Evolutionary conservation across 129 eudicot species (phyloP).

Genomic region (sunflower (Helianthus annuus)): DNA sequence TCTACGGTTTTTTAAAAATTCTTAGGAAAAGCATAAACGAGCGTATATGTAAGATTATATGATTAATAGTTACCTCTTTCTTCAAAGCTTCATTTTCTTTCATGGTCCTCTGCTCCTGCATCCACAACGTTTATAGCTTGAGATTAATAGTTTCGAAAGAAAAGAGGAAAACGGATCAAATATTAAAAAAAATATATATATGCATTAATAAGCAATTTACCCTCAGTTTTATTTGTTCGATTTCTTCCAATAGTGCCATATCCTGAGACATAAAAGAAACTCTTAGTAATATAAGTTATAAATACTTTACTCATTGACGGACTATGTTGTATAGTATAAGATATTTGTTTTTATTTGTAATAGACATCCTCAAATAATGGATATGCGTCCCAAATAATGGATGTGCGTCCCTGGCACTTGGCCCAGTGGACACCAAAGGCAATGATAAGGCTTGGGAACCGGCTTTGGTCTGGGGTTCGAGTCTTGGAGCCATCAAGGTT

Average conservation of each 20-base stretch:
- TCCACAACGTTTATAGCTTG: not conserved
- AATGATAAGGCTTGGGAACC: too few relatives aligned
- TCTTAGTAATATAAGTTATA: not conserved
- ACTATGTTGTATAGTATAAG: too few relatives aligned
- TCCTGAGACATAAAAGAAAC: constrained; percentile 24
- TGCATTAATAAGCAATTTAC: constrained; percentile 28
- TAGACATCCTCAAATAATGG: too few relatives aligned
- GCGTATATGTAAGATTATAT: not conserved
- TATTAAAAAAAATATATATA: not conserved
- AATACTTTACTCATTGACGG: not conserved
- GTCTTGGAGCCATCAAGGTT: too few relatives aligned
- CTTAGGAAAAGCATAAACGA: not conserved
- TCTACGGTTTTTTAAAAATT: constrained; percentile 27
- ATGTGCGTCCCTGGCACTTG: too few relatives aligned
- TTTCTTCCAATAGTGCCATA: constrained; percentile 58
- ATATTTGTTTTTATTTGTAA: too few relatives aligned
- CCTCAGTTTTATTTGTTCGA: constrained; percentile 67
- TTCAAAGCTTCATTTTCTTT: constrained; percentile 64
- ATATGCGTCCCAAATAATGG: too few relatives aligned
- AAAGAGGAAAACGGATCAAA: not conserved
- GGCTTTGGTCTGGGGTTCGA: too few relatives aligned
- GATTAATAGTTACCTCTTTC: constrained; percentile 52
- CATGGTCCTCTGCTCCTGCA: constrained; percentile 59
- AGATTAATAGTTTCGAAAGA: not conserved
- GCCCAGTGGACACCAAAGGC: too few relatives aligned